Evolutionary conservation across 2,329 filamentous ascomycete species (phyloP), one percentile per base, ranked within the genome.

Genomic region (Colletotrichum melonis): DNA sequence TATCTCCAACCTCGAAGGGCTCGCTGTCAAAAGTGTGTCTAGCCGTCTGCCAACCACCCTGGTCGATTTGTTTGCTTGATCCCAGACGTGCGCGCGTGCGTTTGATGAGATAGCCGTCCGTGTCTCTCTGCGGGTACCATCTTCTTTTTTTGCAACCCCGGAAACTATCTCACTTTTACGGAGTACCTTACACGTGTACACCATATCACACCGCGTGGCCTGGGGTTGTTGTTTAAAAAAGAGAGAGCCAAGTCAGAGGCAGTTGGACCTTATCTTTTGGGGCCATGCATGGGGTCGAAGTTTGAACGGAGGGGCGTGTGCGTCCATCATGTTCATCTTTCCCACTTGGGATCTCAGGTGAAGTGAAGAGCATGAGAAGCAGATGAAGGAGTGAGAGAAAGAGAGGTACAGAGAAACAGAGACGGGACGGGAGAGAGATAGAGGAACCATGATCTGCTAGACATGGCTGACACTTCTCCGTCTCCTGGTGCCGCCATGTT

Each of bases 241-340:
- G 8, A 49, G 19, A 22, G 19, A 22, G 42, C 42, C 42, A 49
- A 49, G 19, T 49, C 42, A 22, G 42, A 49, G 42, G 42, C 42
- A n/a, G 42, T n/a, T 22, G 16, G 24, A 63, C 26, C 42, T 63
- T 54, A 54, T 54, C 60, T 63, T 63, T 49, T 24, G 60, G 60
- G 38, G 38, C 16, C 8, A n/a, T 26, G 22, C 16, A 32, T 30
- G 19, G 56, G 56, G 28, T 35, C 6, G 7, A 32, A 6, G 56
- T 32, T 28, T 58, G 14, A 49, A 49, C 42, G 42, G 42, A 49
- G 56, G n/a, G 30, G 30, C 19, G 38, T 52, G 26, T 32, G 19
- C 60, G 24, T 16, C n/a, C 30, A 42, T 42, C 38, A 8, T 42
- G 42, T 49, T 19, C 42, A 8, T 52, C 26, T 24, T 54, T 35